Evolutionary conservation across 1,139 yeast species (phyloP).

Genomic region (Geotrichum citri-aurantii): DNA sequence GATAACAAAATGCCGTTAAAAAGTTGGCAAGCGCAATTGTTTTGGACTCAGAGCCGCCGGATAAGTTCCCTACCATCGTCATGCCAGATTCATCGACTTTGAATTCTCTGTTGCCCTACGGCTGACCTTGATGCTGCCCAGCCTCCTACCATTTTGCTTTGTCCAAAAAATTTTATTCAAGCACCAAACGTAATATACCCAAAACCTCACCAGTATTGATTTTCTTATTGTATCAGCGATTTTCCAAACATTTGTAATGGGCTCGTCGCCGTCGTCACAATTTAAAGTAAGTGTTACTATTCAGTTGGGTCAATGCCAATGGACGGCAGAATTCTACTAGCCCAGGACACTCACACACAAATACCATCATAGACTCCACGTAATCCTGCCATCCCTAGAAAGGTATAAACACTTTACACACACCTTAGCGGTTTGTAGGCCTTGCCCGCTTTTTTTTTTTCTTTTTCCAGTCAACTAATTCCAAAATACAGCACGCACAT

Average conservation of each 20-base stretch:
- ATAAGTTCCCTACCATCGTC: not conserved
- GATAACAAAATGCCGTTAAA: not conserved
- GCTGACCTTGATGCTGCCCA: not conserved
- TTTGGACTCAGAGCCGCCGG: not conserved
- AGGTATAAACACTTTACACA: not conserved
- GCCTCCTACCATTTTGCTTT: not conserved
- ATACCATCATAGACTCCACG: not conserved
- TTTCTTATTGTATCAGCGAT: not conserved
- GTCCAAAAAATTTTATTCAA: not conserved
- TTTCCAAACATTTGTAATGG: not conserved
- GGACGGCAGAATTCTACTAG: not conserved
- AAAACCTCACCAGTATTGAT: not conserved
- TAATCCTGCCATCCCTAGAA: not conserved
- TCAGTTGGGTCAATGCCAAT: not conserved
- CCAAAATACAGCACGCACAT: slow-evolving; percentile 43
- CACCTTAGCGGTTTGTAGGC: not conserved
- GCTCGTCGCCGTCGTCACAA: not conserved
- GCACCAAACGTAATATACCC: not conserved
- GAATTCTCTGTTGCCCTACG: not conserved
- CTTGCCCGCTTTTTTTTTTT: not conserved
- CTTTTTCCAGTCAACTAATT: not conserved
- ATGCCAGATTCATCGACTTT: not conserved
- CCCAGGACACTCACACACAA: not conserved
- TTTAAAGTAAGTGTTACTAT: not conserved
- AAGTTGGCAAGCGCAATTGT: not conserved